Percentiles rank a stretch among this genome's conserved stretches.
Evolutionary conservation across 208 protist genomes (phyloP).

Genomic region (Trypanosoma boissoni): DNA sequence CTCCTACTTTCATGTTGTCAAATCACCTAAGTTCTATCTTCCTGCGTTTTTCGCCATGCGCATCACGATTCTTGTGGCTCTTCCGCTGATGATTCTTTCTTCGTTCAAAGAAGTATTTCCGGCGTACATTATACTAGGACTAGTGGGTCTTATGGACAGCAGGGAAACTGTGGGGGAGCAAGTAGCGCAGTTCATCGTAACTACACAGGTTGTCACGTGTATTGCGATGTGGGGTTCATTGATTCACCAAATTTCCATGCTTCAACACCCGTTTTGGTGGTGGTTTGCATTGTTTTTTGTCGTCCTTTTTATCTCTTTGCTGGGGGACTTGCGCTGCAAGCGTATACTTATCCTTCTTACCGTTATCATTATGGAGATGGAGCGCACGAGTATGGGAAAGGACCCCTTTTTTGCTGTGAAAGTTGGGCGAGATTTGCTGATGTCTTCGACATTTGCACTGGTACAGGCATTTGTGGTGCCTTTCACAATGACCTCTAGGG

Average conservation of each 20-base stretch:
- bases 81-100: slow-evolving; percentile 32
- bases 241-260: slow-evolving; percentile 38
- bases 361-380: slow-evolving; percentile 59
- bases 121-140: slow-evolving; percentile 28
- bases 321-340: slow-evolving; percentile 54
- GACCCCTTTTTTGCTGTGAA: slow-evolving; percentile 27
- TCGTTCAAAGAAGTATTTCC: slow-evolving; percentile 31
- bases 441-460: slow-evolving; percentile 33
- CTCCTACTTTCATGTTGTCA: slow-evolving; percentile 35
- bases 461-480: slow-evolving; percentile 43
- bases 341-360: slow-evolving; percentile 50
- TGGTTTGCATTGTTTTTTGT: slow-evolving; percentile 61
- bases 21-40: slow-evolving; percentile 43
- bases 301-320: slow-evolving; percentile 28
- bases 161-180: slow-evolving; percentile 43
- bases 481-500: slow-evolving; percentile 29
- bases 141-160: slow-evolving; percentile 40
- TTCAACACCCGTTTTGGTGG: slow-evolving; percentile 39
- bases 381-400: slow-evolving; percentile 34
- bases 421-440: slow-evolving; percentile 44
- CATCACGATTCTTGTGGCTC: slow-evolving; percentile 40
- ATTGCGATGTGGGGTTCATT: slow-evolving; percentile 33
- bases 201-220: slow-evolving; percentile 20
- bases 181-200: slow-evolving; percentile 25
- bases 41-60: slow-evolving; percentile 42